Evolutionary conservation across 2,329 filamentous ascomycete species (phyloP), one percentile per base, ranked within the genome.

Genomic region (Emergomyces orientalis): DNA sequence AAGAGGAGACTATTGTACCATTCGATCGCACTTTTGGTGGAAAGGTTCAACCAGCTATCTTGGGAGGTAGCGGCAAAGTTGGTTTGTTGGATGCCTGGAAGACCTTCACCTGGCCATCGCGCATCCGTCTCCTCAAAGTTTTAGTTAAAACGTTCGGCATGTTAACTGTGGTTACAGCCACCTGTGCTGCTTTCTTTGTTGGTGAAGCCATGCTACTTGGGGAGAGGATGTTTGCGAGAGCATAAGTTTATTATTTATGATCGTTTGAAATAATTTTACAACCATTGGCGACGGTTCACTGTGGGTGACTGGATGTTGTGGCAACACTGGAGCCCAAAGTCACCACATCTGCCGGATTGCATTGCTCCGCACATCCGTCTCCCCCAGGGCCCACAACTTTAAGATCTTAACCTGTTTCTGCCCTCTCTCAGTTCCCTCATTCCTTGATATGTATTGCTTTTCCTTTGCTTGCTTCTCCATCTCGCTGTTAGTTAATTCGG

Each of bases 1-100:
- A 90, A 22, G 84, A 91, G 67, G 88, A 95, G 77, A 86, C 90
- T 32, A 89, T 97, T 67, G 87, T 97, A 43, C 88, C 90, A 39
- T 96, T 97, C 70, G 93, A 97, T 80, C 89, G 91, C 67, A 88
- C 87, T 37, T 95, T 95, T 71, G 85, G 83, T 66, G 90, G 90
- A 69, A 88, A 86, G 72, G 84, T 93, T 34, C 84, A 88, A 67
- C 86, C 89, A n/a, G 83, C 84, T 64, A 82, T 91, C 59, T 79
- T 91, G n/a, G 87, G 85, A 64, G 90, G 88, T 62, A 84, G 81
- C 66, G 89, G 90, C 67, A 86, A 84, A 67, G 81, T 90, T 65
- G 84, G 88, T 49, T 82, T 93, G 70, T 74, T 84, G 59, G 88
- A 93, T 69, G 91, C 91, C 0, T 92, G 91, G 89, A 82, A 81